Conservation (phyloP, 1,139 yeast species). For the Geotrichum citri-aurantii region DNA sequence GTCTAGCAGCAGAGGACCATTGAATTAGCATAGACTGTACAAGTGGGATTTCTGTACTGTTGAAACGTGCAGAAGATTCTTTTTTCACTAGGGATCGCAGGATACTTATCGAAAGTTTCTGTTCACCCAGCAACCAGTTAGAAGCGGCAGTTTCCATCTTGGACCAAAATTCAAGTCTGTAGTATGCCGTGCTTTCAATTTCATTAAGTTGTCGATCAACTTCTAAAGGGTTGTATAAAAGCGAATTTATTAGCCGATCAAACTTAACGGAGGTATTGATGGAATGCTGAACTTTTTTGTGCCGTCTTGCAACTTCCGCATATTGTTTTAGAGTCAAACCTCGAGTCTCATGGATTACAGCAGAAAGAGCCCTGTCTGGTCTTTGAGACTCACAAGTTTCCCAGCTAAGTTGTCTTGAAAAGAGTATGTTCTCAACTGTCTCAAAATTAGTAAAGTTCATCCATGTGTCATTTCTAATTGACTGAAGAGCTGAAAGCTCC, state of each 20-base stretch:
- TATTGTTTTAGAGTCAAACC: conserved; percentile 7
- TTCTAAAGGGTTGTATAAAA: background rate
- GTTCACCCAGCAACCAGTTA: conserved; percentile 14
- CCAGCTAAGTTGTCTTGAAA: conserved; percentile 26
- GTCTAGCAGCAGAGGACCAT: conserved; percentile 18
- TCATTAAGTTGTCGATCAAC: background rate
- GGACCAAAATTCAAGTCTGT: conserved; percentile 13
- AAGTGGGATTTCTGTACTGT: conserved; percentile 10
- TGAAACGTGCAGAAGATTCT: background rate
- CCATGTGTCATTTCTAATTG: conserved; percentile 2
- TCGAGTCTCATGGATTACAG: conserved; percentile 5
- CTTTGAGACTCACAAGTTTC: conserved; percentile 7
- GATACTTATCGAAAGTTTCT: conserved; percentile 13
- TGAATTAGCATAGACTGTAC: conserved; percentile 11
- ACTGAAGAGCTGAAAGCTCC: background rate
- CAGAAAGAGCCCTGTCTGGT: conserved; percentile 3
- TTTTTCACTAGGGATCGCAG: conserved; percentile 6
- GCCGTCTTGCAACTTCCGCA: conserved; percentile 12
- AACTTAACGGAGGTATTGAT: conserved; percentile 10
- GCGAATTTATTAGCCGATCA: background rate
- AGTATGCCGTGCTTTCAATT: background rate
- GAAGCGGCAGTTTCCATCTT: conserved; percentile 16
- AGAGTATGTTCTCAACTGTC: conserved; percentile 21
- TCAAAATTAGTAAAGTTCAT: conserved; percentile 16
- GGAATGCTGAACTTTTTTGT: conserved; percentile 11